phyloP scores from a whole-genome alignment of 768 basidiomycete species.

The Lentinula raphanica region DNA sequence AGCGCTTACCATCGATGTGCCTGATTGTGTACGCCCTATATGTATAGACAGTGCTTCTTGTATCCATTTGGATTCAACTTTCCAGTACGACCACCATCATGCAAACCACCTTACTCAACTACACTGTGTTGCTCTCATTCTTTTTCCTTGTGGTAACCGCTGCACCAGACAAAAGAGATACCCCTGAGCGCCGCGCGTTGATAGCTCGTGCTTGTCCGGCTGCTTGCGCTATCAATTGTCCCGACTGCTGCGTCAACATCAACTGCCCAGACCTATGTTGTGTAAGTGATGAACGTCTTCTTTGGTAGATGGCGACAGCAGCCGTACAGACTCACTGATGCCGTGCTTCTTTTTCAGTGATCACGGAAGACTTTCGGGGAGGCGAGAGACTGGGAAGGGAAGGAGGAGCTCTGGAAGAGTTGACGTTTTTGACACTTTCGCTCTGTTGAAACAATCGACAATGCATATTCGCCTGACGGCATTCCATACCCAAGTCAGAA shows the following conservation, averaged over 20 bases:
- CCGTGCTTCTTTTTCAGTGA: too few relatives aligned
- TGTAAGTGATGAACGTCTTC: neutral
- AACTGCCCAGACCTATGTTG: conserved; percentile 1
- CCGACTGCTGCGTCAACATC: neutral
- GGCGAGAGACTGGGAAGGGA: neutral
- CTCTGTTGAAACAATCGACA: too few relatives aligned
- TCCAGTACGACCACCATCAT: neutral
- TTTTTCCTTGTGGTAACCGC: neutral
- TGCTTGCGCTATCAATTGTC: neutral
- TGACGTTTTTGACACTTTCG: too few relatives aligned
- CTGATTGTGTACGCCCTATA: neutral
- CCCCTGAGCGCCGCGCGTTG: neutral
- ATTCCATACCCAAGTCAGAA: too few relatives aligned
- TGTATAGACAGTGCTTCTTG: neutral
- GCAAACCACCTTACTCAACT: neutral
- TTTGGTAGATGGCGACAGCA: neutral
- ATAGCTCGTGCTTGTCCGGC: neutral
- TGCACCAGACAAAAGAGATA: conserved; percentile 1
- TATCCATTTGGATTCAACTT: neutral
- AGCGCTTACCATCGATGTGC: neutral
- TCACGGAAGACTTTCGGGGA: neutral
- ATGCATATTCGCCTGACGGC: too few relatives aligned
- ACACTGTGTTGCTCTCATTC: neutral
- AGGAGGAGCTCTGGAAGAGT: neutral
- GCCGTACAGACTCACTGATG: neutral